phyloP scores from a whole-genome alignment of 2,329 filamentous ascomycete species.

The Stachybotrys elegans region DNA sequence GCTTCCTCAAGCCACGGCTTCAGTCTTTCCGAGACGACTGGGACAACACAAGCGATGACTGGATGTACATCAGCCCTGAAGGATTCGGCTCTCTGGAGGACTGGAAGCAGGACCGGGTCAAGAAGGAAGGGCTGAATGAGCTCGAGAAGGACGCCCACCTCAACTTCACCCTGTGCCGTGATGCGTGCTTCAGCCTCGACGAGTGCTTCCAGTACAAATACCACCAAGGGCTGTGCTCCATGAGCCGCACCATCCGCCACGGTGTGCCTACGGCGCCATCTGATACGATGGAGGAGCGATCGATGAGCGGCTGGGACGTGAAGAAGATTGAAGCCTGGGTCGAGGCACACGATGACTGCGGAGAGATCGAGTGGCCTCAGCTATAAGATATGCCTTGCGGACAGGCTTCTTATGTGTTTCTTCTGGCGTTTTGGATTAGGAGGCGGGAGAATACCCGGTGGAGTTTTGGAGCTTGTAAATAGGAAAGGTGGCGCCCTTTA shows the following conservation, averaged over 20 bases:
- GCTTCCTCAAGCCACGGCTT: conserved; percentile 38
- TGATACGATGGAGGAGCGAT: conserved; percentile 21
- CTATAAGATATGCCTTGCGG: too few relatives aligned
- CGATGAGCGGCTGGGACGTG: conserved; percentile 36
- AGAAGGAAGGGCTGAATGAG: conserved; percentile 25
- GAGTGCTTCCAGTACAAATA: conserved; percentile 38
- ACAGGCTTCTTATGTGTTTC: too few relatives aligned
- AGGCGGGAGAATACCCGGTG: too few relatives aligned
- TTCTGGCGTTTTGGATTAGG: too few relatives aligned
- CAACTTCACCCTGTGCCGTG: conserved; percentile 36
- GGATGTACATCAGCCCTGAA: conserved; percentile 32
- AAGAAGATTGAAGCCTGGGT: conserved; percentile 35
- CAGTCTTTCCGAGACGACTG: conserved; percentile 37
- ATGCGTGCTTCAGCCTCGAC: conserved; percentile 33
- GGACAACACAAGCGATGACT: conserved; percentile 47
- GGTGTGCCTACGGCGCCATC: conserved; percentile 30
- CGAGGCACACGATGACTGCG: conserved; percentile 29
- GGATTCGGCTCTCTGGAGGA: conserved; percentile 22
- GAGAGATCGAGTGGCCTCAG: conserved; percentile 24
- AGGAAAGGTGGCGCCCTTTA: too few relatives aligned
- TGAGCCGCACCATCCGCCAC: conserved; percentile 29
- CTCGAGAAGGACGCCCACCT: conserved; percentile 36
- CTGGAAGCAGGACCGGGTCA: conserved; percentile 24
- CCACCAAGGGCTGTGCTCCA: conserved; percentile 31
- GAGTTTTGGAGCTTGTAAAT: too few relatives aligned